Conservation (phyloP, 345 rosid genomes). For the Angophora floribunda region DNA sequence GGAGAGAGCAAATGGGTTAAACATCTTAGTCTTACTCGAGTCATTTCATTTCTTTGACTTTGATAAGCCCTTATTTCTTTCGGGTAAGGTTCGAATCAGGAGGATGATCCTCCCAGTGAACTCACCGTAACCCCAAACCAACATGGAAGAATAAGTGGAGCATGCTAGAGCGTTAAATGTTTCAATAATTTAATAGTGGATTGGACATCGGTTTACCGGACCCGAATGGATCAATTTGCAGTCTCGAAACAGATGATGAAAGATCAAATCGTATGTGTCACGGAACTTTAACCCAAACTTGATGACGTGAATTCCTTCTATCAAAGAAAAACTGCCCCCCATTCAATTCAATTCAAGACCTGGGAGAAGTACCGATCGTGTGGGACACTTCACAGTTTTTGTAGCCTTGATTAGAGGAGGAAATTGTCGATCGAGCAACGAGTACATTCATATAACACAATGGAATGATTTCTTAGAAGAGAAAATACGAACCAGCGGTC, state of each 20-base stretch:
- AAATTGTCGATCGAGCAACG: neutral
- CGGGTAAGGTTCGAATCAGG: neutral
- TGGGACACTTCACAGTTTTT: neutral
- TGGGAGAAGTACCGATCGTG: neutral
- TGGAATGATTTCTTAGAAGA: neutral
- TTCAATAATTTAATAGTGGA: neutral
- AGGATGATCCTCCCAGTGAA: neutral
- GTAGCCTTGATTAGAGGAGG: neutral
- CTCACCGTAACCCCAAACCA: neutral
- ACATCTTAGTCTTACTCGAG: neutral
- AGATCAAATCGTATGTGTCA: neutral
- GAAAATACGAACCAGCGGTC: neutral
- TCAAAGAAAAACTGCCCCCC: neutral
- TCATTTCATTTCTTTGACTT: neutral
- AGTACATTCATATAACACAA: neutral
- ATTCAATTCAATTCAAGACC: neutral
- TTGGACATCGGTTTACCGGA: neutral
- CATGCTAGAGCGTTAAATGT: neutral
- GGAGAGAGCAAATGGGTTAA: fast-evolving
- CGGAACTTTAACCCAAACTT: neutral
- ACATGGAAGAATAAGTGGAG: neutral
- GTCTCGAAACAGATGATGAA: neutral
- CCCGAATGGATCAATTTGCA: neutral
- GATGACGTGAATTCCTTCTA: neutral
- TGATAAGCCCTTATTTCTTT: neutral